phyloP scores from a whole-genome alignment of 495 filamentous ascomycete species.

The Penicillium dipodomyicola region DNA sequence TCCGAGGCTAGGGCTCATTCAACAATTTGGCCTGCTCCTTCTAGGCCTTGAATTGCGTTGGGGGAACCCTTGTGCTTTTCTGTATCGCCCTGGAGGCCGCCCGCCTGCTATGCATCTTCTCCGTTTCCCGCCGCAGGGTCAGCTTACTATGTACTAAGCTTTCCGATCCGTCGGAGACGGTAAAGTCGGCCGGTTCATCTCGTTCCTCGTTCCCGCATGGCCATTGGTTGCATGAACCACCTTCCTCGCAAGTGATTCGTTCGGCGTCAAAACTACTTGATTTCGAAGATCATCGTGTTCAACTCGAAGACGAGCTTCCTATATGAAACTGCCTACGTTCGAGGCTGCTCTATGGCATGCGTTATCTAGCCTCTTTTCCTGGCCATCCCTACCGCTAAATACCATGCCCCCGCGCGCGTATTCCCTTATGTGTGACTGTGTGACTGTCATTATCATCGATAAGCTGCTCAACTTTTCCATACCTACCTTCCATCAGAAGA shows the following conservation, averaged over 20 bases:
- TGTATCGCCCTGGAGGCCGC: slow-evolving; percentile 34
- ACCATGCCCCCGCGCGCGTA: slow-evolving; percentile 35
- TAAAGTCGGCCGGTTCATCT: slow-evolving; percentile 31
- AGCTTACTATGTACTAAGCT: slow-evolving; percentile 42
- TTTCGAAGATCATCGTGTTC: slow-evolving; percentile 34
- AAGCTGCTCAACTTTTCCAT: slow-evolving; percentile 34
- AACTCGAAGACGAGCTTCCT: slow-evolving; percentile 34
- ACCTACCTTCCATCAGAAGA: too few species aligned
- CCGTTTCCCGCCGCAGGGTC: slow-evolving; percentile 28
- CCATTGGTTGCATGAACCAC: slow-evolving; percentile 39
- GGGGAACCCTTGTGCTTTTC: slow-evolving; percentile 36
- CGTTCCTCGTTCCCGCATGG: slow-evolving; percentile 37
- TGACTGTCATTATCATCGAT: slow-evolving; percentile 34
- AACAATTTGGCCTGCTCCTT: slow-evolving; percentile 40
- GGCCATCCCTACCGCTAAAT: slow-evolving; percentile 34
- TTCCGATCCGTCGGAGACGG: slow-evolving; percentile 36
- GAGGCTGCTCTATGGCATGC: slow-evolving; percentile 34
- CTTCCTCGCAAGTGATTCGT: slow-evolving; percentile 37
- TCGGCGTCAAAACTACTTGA: slow-evolving; percentile 38
- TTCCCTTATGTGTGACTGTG: slow-evolving; percentile 35
- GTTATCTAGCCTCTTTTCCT: slow-evolving; percentile 34
- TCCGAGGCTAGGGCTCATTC: slow-evolving; percentile 32
- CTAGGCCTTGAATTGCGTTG: slow-evolving; percentile 34
- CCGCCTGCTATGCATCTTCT: slow-evolving; percentile 31
- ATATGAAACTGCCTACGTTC: slow-evolving; percentile 29